Evolutionary conservation across 78 protist species (phyloP).

Genomic region (Cavenderia fasciculata): DNA sequence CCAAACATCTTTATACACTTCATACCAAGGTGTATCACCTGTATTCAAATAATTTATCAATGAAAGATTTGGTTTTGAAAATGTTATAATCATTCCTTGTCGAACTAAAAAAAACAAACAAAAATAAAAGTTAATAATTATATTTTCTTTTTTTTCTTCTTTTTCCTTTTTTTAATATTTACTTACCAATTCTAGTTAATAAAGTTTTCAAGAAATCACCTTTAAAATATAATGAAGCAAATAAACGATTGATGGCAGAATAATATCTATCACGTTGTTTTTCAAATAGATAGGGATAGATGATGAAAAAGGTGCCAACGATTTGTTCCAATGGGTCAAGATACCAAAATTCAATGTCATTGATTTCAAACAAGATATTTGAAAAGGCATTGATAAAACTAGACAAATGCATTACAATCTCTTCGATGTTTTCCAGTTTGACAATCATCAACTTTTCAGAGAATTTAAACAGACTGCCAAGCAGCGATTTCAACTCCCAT

Average conservation of each 20-base stretch:
- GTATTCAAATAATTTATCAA: slow-evolving; percentile 25
- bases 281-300: slow-evolving; percentile 57
- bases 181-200: slow-evolving; percentile 1
- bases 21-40: slow-evolving; percentile 46
- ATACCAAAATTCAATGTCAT: slow-evolving; percentile 57
- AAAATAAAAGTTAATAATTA: too few relatives aligned
- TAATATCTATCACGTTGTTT: slow-evolving; percentile 48
- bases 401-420: slow-evolving; percentile 71
- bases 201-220: slow-evolving; percentile 45
- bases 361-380: slow-evolving; percentile 63
- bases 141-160: not conserved
- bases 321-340: slow-evolving; percentile 39
- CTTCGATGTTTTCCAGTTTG: slow-evolving; percentile 66
- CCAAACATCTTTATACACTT: slow-evolving; percentile 57
- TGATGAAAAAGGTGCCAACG: slow-evolving; percentile 55
- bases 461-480: slow-evolving; percentile 57
- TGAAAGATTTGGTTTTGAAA: slow-evolving; percentile 41
- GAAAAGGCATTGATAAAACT: slow-evolving; percentile 87
- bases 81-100: slow-evolving; percentile 67
- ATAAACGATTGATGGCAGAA: slow-evolving; percentile 36
- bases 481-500: slow-evolving; percentile 73
- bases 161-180: too few relatives aligned
- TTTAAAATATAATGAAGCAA: slow-evolving; percentile 32
- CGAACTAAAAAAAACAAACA: not conserved
- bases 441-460: slow-evolving; percentile 77